A percentile compares a stretch with the other conserved stretches of the same genome.
These are phyloP conservation scores for Cyberlindnera subsufficiens DNA, from an alignment of 805 yeast species.

Conservation along the genomic window DNA sequence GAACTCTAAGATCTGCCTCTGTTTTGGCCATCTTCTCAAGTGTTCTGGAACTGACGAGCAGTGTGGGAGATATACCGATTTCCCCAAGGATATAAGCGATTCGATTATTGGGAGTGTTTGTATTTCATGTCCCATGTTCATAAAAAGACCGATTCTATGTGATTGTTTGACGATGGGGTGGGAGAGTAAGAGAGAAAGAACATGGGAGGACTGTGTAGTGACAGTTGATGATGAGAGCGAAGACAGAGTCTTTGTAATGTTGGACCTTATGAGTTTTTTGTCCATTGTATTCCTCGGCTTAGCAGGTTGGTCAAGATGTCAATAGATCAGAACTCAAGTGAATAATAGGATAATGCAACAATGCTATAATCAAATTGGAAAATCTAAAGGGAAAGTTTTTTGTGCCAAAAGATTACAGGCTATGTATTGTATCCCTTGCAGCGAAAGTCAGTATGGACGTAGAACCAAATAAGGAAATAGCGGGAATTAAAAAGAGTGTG, in stretches of 20 bases:
- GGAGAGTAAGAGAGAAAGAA: slow-evolving; percentile 13
- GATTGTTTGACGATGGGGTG: slow-evolving; percentile 37
- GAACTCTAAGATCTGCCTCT: slow-evolving; percentile 49
- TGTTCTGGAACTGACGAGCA: slow-evolving; percentile 26
- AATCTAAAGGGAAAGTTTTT: no score
- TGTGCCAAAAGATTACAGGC: no score
- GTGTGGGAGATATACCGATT: slow-evolving; percentile 54
- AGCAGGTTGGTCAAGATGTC: not conserved
- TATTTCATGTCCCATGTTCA: slow-evolving; percentile 75
- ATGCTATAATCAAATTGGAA: no score
- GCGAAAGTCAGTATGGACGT: no score
- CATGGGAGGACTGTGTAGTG: slow-evolving; percentile 21
- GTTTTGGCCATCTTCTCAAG: slow-evolving; percentile 24
- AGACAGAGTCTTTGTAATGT: not conserved
- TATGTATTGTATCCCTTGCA: no score
- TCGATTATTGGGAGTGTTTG: slow-evolving; percentile 51
- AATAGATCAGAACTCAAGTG: not conserved
- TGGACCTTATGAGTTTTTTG: not conserved
- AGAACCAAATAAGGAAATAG: no score
- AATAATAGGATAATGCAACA: not conserved
- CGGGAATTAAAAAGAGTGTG: no score
- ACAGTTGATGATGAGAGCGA: slow-evolving; percentile 17
- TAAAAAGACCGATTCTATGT: slow-evolving; percentile 53
- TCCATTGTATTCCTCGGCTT: not conserved
- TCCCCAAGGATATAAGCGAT: slow-evolving; percentile 42